Percentiles rank a stretch among this genome's conserved stretches.
phyloP scores from a whole-genome alignment of 1,284 basidiomycete species.

The Rhizoctonia solani region DNA sequence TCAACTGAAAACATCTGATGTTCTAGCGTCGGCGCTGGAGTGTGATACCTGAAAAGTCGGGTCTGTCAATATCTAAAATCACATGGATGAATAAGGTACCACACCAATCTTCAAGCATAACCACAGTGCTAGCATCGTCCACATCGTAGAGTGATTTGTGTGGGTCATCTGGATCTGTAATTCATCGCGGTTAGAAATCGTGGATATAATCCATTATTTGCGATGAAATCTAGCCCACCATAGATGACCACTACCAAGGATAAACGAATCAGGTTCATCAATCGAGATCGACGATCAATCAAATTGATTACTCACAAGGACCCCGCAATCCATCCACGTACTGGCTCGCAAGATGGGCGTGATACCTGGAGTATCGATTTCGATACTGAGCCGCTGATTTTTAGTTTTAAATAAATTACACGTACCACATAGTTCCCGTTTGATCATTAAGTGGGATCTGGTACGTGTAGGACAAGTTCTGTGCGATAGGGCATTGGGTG shows the following conservation, averaged over 20 bases:
- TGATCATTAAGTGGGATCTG: conserved; percentile 28
- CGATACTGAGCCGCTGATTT: background rate
- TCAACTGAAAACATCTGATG: conserved; percentile 10
- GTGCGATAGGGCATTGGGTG: conserved; percentile 32
- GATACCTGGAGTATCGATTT: conserved; percentile 17
- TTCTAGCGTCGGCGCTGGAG: conserved; percentile 3
- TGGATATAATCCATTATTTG: background rate
- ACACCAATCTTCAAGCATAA: conserved; percentile 22
- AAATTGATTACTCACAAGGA: conserved; percentile 9
- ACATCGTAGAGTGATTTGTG: conserved; percentile 26
- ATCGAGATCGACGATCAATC: conserved; percentile 10
- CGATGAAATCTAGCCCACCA: background rate
- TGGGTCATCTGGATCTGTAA: conserved; percentile 26
- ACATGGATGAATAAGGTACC: background rate
- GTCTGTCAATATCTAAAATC: background rate
- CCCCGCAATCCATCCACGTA: conserved; percentile 32
- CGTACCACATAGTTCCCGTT: conserved; percentile 32
- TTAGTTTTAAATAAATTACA: background rate
- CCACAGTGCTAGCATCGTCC: conserved; percentile 19
- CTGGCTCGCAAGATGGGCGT: conserved; percentile 26
- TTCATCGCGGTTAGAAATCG: background rate
- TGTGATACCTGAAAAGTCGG: conserved; percentile 21
- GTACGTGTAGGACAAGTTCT: conserved; percentile 24
- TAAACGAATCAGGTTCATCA: background rate
- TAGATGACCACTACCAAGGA: conserved; percentile 14